Conservation (phyloP, 805 yeast genomes). For the Ogataea thermomethanolica region DNA sequence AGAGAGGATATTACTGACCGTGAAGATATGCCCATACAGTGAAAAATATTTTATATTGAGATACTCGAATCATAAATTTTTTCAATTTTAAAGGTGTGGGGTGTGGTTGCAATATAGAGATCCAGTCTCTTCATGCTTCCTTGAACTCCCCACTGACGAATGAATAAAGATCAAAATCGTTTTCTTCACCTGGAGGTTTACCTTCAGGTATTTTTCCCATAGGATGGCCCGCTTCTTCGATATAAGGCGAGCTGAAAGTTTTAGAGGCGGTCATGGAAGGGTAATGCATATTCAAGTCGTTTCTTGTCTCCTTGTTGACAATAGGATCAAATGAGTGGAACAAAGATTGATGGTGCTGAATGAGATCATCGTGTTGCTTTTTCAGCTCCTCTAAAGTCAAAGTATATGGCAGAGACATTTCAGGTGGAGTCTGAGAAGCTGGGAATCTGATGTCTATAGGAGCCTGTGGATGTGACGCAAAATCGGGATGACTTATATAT, state of each 20-base stretch:
- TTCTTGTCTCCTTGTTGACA: background rate
- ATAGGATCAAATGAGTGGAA: conserved; percentile 15
- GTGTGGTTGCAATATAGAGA: conserved; percentile 8
- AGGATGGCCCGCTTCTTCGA: background rate
- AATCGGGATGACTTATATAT: conserved; percentile 6
- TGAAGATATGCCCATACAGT: conserved; percentile 6
- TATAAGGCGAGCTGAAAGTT: too few species aligned
- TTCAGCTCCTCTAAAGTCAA: conserved; percentile 21
- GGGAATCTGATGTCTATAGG: conserved; percentile 16
- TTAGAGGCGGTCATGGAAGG: too few species aligned
- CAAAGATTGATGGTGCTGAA: conserved; percentile 16
- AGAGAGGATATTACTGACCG: background rate
- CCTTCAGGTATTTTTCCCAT: background rate
- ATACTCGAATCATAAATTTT: background rate
- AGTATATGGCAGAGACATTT: background rate
- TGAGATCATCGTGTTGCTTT: conserved; percentile 20
- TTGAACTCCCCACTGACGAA: conserved; percentile 15
- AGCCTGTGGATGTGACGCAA: conserved; percentile 8
- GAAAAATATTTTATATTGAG: conserved; percentile 1
- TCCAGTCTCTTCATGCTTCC: conserved; percentile 2
- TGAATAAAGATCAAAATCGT: conserved; percentile 19
- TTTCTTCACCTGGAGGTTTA: conserved; percentile 8
- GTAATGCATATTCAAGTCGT: too few species aligned
- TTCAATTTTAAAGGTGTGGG: conserved; percentile 3
- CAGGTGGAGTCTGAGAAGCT: background rate